phyloP scores from a whole-genome alignment of 192 early-diverging fungal species.

The Backusella morwellensis region DNA sequence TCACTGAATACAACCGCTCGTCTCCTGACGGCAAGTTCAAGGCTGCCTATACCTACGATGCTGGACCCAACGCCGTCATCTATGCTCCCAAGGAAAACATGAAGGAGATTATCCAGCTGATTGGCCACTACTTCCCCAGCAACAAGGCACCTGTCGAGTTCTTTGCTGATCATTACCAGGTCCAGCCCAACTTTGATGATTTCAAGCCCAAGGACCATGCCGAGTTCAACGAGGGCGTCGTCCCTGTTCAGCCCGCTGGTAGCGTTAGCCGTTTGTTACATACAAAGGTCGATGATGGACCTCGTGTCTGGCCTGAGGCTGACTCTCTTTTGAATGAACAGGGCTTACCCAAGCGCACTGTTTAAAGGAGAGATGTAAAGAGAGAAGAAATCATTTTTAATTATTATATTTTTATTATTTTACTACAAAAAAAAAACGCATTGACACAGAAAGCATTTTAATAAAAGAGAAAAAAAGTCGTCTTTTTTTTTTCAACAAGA shows the following conservation, averaged over 20 bases:
- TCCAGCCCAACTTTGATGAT: slow-evolving; percentile 26
- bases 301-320: slow-evolving; percentile 67
- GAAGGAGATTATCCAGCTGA: slow-evolving; percentile 78
- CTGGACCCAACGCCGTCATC: slow-evolving; percentile 98
- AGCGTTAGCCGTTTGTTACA: slow-evolving; percentile 87
- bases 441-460: background rate
- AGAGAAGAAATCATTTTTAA: background rate
- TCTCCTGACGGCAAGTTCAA: slow-evolving; percentile 51
- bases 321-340: slow-evolving; percentile 59
- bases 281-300: slow-evolving; percentile 90
- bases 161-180: slow-evolving; percentile 55
- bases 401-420: background rate
- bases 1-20: slow-evolving; percentile 81
- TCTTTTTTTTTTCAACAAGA: background rate
- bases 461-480: background rate
- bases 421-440: background rate
- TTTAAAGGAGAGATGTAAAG: background rate
- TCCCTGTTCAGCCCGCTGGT: slow-evolving; percentile 63
- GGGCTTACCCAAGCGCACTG: slow-evolving; percentile 52
- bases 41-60: slow-evolving; percentile 98
- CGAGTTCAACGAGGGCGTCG: slow-evolving; percentile 50
- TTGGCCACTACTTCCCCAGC: slow-evolving; percentile 85
- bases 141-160: slow-evolving; percentile 37
- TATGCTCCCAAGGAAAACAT: slow-evolving; percentile 84
- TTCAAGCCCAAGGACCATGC: slow-evolving; percentile 42